Conservation (phyloP, 257 asterid species). For the Penstemon newberryi region DNA sequence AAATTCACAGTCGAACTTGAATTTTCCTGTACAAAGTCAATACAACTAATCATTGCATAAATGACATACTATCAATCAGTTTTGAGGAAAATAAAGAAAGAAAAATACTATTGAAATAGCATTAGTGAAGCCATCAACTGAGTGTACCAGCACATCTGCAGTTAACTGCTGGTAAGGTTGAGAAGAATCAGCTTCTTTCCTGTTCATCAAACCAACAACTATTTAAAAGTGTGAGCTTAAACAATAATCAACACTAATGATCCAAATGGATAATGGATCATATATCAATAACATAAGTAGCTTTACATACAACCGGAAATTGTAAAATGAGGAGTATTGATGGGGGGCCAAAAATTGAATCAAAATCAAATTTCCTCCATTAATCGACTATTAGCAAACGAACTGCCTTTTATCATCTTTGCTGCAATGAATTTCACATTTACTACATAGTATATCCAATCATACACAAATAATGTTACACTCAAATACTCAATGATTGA, state of each 20-base stretch:
- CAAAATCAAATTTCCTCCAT: background rate
- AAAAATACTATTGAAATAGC: background rate
- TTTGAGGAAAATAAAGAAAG: background rate
- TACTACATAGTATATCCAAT: background rate
- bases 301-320: constrained; percentile 2
- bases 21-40: constrained; percentile 42
- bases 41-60: constrained; percentile 21
- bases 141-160: constrained; percentile 63
- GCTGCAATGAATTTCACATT: background rate
- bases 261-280: background rate
- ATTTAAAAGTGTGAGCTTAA: background rate
- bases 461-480: constrained; percentile 3
- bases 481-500: background rate
- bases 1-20: constrained; percentile 51
- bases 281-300: background rate
- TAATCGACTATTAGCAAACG: background rate
- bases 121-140: constrained; percentile 15
- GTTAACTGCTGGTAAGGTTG: constrained; percentile 59
- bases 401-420: background rate
- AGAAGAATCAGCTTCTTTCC: constrained; percentile 62
- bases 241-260: constrained; percentile 1
- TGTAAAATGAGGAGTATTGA: background rate
- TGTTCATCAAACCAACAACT: constrained; percentile 36
- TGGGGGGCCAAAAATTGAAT: background rate
- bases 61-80: constrained; percentile 4